Percentiles rank a stretch among this genome's conserved stretches.
phyloP scores from a whole-genome alignment of 805 yeast species.

The Wickerhamiella domercqiae region DNA sequence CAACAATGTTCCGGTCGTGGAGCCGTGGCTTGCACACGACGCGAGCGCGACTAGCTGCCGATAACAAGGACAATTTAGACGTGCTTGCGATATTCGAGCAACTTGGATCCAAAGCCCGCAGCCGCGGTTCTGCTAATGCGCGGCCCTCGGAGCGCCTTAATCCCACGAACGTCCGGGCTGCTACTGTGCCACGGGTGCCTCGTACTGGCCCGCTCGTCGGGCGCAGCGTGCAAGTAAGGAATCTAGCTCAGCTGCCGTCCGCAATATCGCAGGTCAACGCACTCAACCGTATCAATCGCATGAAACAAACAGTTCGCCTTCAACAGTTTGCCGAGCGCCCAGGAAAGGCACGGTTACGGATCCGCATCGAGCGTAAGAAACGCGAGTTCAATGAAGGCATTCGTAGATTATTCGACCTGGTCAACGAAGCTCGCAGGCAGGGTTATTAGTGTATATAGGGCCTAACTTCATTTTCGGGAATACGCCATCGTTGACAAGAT shows the following conservation, averaged over 20 bases:
- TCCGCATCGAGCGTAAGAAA: conserved; percentile 20
- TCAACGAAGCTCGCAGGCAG: conserved; percentile 9
- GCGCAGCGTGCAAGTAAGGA: conserved; percentile 19
- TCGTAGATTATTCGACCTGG: conserved; percentile 22
- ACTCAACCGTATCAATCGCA: conserved; percentile 19
- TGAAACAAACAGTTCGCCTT: conserved; percentile 17
- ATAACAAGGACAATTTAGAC: too few species aligned
- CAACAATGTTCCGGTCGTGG: too few species aligned
- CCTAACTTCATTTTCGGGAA: neutral
- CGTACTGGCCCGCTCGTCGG: conserved; percentile 24
- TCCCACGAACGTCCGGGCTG: neutral
- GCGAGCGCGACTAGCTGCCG: too few species aligned
- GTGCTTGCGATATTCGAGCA: too few species aligned
- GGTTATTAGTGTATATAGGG: conserved; percentile 5
- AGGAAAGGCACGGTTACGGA: conserved; percentile 21
- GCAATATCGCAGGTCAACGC: conserved; percentile 18
- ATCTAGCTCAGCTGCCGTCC: conserved; percentile 14
- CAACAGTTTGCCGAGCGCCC: conserved; percentile 24
- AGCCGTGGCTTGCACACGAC: too few species aligned
- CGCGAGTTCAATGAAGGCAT: conserved; percentile 23
- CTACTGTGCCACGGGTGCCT: conserved; percentile 13
- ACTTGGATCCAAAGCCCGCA: too few species aligned
- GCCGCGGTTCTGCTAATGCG: too few species aligned
- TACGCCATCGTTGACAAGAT: neutral
- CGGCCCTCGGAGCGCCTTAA: too few species aligned